Evolutionary conservation across 192 early-diverging fungal genomes (phyloP).

Genomic region (Coemansia sp.): DNA sequence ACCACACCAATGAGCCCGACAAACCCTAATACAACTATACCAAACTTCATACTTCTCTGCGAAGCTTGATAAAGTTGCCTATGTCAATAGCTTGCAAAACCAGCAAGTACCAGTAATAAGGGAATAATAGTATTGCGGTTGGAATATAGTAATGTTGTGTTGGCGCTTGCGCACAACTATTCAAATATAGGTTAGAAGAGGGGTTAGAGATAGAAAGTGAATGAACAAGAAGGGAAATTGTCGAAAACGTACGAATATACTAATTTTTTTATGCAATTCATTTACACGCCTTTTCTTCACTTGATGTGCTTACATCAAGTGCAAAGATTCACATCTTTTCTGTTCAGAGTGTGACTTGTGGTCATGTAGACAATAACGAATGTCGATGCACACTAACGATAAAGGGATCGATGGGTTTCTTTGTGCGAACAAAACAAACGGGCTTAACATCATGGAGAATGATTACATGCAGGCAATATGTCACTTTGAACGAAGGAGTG

Average conservation of each 20-base stretch:
- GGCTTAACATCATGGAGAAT: neutral
- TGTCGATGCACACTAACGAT: neutral
- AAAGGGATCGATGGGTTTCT: neutral
- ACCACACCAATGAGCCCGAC: slow-evolving; percentile 1
- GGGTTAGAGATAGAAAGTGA: neutral
- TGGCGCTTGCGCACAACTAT: neutral
- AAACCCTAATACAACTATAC: neutral
- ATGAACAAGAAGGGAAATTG: neutral
- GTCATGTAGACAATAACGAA: neutral
- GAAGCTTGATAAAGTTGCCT: too few relatives aligned
- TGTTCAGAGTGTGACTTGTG: neutral
- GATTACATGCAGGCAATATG: neutral
- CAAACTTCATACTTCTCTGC: slow-evolving; percentile 1
- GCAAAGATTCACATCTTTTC: neutral
- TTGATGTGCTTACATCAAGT: neutral
- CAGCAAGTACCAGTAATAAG: neutral
- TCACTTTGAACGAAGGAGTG: too few relatives aligned
- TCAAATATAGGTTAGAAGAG: too few relatives aligned
- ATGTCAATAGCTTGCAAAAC: neutral
- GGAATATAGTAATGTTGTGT: neutral
- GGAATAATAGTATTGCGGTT: neutral
- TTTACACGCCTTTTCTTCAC: neutral
- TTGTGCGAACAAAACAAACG: neutral
- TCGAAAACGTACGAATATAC: neutral
- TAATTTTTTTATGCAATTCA: neutral